Evolutionary conservation across 2,329 filamentous ascomycete species (phyloP), one percentile per base, ranked within the genome.

Genomic region (Aciculosporium take): DNA sequence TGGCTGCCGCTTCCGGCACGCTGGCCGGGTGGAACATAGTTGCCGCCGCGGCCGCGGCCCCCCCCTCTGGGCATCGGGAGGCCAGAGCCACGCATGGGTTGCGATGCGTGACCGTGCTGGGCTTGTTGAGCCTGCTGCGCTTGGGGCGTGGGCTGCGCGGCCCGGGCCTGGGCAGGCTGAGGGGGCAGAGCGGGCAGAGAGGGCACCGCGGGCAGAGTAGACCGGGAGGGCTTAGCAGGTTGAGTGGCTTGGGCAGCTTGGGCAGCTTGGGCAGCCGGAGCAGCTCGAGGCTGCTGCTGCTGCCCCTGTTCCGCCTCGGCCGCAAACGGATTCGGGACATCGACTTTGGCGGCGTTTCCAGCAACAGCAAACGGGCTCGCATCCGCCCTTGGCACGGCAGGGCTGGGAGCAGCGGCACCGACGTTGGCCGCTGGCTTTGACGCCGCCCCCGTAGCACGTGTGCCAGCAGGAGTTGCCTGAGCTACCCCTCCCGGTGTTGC

Each of bases 41-140:
- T 48, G 7, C 60, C 60, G 20, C 61, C 60, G 23, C 64, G 53
- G 20, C 62, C 63, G 21, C 63, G 56, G 2, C 57, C 60, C 24
- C 62, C 64, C 7, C 64, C 63, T 24, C 63, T 57, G 27, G 62
- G 61, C 53, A 66, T 58, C 0, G 64, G 64, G 12, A 67, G 61
- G 4, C 60, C 56, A n/a, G 61, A 60, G 25, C 38, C 38, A 23
- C 58, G 51, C 2, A 48, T 37, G 15, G 34, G n/a, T 31, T 33
- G 52, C 9, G 52, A 46, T 18, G 44, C 44, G 30, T 49, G 53
- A 12, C 47, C 49, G 28, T 40, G 41, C 13, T 35, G 31, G 25
- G 7, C 8, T 27, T 40, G 39, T 36, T 24, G 36, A 1, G 33
- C 21, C 9, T 48, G 51, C 24, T 48, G 49, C 4, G 45, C 41